phyloP scores from a whole-genome alignment of 1,284 basidiomycete genomes.

The Ceratobasidium sp. region DNA sequence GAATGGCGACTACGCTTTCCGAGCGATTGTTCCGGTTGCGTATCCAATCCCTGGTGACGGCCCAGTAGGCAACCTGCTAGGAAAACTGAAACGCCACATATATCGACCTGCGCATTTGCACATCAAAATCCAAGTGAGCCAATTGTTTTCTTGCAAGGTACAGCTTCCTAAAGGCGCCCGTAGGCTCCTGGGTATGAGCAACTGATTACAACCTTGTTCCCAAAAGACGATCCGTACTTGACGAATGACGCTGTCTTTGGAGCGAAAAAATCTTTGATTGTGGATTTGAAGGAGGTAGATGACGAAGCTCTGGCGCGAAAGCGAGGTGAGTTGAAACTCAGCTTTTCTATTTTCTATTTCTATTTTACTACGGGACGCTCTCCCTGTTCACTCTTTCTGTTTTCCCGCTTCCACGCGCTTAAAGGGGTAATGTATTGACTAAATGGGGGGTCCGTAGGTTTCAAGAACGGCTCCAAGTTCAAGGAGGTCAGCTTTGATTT shows the following conservation, averaged over 20 bases:
- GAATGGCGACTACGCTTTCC: slow-evolving; percentile 78
- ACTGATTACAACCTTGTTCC: slow-evolving; percentile 81
- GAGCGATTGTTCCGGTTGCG: slow-evolving; percentile 80
- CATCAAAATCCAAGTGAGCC: slow-evolving; percentile 68
- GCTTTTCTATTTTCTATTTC: slow-evolving; percentile 53
- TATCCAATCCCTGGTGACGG: slow-evolving; percentile 89
- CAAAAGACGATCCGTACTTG: slow-evolving; percentile 75
- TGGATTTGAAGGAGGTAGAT: slow-evolving; percentile 54
- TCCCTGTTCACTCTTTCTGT: neutral
- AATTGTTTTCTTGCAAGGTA: neutral
- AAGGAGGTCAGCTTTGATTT: slow-evolving; percentile 73
- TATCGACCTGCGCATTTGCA: slow-evolving; percentile 86
- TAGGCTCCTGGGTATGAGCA: slow-evolving; percentile 75
- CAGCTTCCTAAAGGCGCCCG: neutral
- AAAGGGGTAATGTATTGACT: slow-evolving; percentile 66
- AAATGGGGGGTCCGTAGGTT: slow-evolving; percentile 71
- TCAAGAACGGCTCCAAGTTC: slow-evolving; percentile 71
- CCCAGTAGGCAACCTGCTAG: slow-evolving; percentile 76
- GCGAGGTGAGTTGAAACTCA: slow-evolving; percentile 68
- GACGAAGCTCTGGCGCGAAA: slow-evolving; percentile 72
- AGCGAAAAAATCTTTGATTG: slow-evolving; percentile 73
- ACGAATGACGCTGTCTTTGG: slow-evolving; percentile 83
- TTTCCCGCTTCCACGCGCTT: neutral
- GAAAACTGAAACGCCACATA: slow-evolving; percentile 74
- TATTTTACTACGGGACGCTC: slow-evolving; percentile 5